These are phyloP conservation scores for Geosiphon pyriformis DNA, from an alignment of 192 early-diverging fungal genomes.

Conservation along the genomic window DNA sequence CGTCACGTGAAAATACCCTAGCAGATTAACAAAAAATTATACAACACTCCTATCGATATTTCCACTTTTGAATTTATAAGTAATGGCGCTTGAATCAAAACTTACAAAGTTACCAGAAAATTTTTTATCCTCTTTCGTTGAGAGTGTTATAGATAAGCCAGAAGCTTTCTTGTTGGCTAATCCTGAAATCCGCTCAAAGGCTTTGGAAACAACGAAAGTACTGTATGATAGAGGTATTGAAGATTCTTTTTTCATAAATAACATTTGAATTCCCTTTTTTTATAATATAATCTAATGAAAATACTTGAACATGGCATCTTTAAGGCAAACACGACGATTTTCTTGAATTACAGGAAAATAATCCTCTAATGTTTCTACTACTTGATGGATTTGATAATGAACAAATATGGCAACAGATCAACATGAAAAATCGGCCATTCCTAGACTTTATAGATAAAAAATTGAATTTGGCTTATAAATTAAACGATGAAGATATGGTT, in stretches of 20 bases:
- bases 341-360: conserved; percentile 16
- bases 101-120: not conserved
- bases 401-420: conserved; percentile 94
- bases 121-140: conserved; percentile 21
- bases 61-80: too few relatives aligned
- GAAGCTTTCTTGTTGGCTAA: conserved; percentile 42
- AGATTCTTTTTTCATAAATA: not conserved
- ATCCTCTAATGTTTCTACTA: conserved; percentile 55
- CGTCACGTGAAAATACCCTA: too few relatives aligned
- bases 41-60: too few relatives aligned
- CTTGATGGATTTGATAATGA: conserved; percentile 70
- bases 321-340: conserved; percentile 30
- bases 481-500: too few relatives aligned
- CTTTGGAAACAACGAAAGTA: conserved; percentile 43
- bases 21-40: too few relatives aligned
- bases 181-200: conserved; percentile 33
- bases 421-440: conserved; percentile 78
- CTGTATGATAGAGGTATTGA: conserved; percentile 47
- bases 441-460: conserved; percentile 54
- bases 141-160: conserved; percentile 47
- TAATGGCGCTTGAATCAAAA: too few relatives aligned
- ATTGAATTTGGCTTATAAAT: too few relatives aligned
- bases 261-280: not conserved
- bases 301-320: conserved; percentile 42
- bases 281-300: conserved; percentile 34